These are phyloP conservation scores for Plectosphaerella sp. DNA, from an alignment of 2,329 filamentous ascomycete species.

Conservation along the genomic window DNA sequence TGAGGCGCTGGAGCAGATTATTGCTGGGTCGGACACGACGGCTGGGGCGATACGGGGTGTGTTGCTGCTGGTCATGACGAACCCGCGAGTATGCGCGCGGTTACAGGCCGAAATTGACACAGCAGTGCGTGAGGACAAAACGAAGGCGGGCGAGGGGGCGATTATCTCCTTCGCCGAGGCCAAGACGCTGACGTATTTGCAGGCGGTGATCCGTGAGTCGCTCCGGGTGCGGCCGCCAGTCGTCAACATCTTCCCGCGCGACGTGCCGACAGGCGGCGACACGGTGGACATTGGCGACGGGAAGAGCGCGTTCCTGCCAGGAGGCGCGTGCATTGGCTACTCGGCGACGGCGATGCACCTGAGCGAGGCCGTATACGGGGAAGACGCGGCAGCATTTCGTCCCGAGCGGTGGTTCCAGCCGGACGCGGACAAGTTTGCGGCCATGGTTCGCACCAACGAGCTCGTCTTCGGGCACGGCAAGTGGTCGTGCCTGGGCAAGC, in stretches of 20 bases:
- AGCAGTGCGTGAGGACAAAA: constrained; percentile 8
- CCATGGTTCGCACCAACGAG: constrained; percentile 8
- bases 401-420: constrained; percentile 51
- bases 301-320: constrained; percentile 33
- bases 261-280: constrained; percentile 15
- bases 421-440: constrained; percentile 27
- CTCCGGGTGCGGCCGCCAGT: constrained; percentile 22
- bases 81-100: constrained; percentile 33
- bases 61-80: constrained; percentile 41
- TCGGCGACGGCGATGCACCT: constrained; percentile 60
- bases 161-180: constrained; percentile 20
- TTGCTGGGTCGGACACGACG: constrained; percentile 53
- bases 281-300: constrained; percentile 8
- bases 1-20: constrained; percentile 24
- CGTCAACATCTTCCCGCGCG: constrained; percentile 15
- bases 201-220: constrained; percentile 31
- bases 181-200: constrained; percentile 28
- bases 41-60: constrained; percentile 42
- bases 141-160: constrained; percentile 13
- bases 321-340: constrained; percentile 54
- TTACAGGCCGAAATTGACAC: constrained; percentile 39
- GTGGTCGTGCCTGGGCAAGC: constrained; percentile 9
- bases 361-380: constrained; percentile 49
- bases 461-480: constrained; percentile 9
- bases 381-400: constrained; percentile 48